phyloP scores from a whole-genome alignment of 1,139 yeast genomes.

The Zygosaccharomyces sapae region DNA sequence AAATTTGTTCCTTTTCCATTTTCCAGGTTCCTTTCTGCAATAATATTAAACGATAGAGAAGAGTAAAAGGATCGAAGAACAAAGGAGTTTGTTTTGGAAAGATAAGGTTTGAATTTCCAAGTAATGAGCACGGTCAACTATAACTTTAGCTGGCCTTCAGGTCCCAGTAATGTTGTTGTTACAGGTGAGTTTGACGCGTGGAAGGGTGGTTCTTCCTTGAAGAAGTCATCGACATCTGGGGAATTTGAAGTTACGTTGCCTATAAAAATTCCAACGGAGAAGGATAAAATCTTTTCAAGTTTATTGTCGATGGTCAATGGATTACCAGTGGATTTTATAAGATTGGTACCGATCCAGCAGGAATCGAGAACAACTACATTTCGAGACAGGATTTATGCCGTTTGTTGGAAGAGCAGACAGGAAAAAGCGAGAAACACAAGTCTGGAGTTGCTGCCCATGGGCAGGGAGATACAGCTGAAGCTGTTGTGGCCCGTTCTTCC shows the following conservation, averaged over 20 bases:
- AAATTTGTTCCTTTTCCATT: background rate
- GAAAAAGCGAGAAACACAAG: conserved; percentile 3
- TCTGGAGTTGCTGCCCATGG: conserved; percentile 9
- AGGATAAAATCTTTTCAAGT: conserved; percentile 57
- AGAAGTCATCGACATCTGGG: conserved; percentile 53
- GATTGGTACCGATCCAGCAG: conserved; percentile 43
- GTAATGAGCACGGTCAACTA: conserved; percentile 14
- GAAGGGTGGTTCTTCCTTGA: conserved; percentile 56
- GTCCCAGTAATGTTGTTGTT: conserved; percentile 66
- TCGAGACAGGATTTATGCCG: conserved; percentile 37
- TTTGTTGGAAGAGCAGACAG: conserved; percentile 6
- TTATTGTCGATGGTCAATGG: conserved; percentile 76
- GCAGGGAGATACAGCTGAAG: background rate
- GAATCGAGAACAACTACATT: conserved; percentile 60
- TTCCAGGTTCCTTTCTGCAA: background rate
- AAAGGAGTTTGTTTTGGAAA: no score
- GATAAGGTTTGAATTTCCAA: background rate
- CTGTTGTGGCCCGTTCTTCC: conserved; percentile 1
- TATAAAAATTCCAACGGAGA: conserved; percentile 39
- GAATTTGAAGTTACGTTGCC: conserved; percentile 56
- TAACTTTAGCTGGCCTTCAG: conserved; percentile 53
- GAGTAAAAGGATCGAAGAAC: no score
- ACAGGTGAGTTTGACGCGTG: conserved; percentile 79
- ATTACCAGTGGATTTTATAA: conserved; percentile 45
- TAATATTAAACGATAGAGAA: no score